Evolutionary conservation across 192 early-diverging fungal species (phyloP).

Genomic region (Podila minutissima): DNA sequence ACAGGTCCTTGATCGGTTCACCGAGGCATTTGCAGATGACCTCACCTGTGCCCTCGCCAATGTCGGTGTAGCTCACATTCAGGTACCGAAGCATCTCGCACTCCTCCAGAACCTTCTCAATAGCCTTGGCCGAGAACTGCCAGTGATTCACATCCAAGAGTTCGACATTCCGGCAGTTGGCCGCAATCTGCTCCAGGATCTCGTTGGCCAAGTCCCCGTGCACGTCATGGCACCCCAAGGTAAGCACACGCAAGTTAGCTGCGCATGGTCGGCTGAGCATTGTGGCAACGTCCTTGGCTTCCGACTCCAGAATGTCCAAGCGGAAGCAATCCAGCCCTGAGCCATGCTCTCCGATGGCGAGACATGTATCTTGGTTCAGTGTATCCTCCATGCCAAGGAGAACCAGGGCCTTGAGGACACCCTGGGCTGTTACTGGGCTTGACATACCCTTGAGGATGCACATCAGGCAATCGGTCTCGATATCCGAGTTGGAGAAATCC

Average conservation of each 20-base stretch:
- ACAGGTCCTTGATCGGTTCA: slow-evolving; percentile 8
- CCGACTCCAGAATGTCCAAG: slow-evolving; percentile 42
- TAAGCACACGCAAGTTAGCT: slow-evolving; percentile 29
- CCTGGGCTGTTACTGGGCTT: slow-evolving; percentile 28
- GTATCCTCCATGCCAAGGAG: slow-evolving; percentile 48
- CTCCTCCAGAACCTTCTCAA: slow-evolving; percentile 32
- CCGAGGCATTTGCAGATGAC: slow-evolving; percentile 38
- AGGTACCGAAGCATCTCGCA: slow-evolving; percentile 45
- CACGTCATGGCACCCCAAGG: slow-evolving; percentile 43
- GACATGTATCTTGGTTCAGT: slow-evolving; percentile 35
- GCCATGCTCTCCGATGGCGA: slow-evolving; percentile 41
- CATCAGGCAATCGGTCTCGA: slow-evolving; percentile 37
- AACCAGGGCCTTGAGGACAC: slow-evolving; percentile 38
- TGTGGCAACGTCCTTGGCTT: slow-evolving; percentile 34
- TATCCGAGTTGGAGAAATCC: slow-evolving; percentile 50
- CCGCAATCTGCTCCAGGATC: slow-evolving; percentile 42
- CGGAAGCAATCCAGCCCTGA: slow-evolving; percentile 48
- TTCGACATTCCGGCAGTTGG: slow-evolving; percentile 42
- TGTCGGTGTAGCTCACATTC: slow-evolving; percentile 39
- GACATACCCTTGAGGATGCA: slow-evolving; percentile 28
- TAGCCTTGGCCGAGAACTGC: slow-evolving; percentile 43
- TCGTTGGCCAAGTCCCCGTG: slow-evolving; percentile 44
- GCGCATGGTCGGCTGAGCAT: slow-evolving; percentile 36
- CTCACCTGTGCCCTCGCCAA: slow-evolving; percentile 26
- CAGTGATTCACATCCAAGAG: slow-evolving; percentile 49